Percentiles rank a stretch among this genome's conserved stretches.
Evolutionary conservation across 345 rosid genomes (phyloP).

Genomic region (Raphanus sativus): DNA sequence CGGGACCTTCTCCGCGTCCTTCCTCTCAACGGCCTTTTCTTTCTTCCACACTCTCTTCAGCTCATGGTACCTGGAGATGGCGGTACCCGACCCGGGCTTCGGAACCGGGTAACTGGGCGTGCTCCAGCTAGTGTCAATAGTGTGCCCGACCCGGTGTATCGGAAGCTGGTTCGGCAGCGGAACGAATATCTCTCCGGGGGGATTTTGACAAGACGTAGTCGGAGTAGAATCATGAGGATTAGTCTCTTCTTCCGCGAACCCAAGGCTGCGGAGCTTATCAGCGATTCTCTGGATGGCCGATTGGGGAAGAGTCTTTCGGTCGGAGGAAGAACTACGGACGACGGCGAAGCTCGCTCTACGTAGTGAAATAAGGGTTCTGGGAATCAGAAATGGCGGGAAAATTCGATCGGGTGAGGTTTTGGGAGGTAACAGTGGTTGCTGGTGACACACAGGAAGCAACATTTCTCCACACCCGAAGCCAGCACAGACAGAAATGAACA

Average conservation of each 20-base stretch:
- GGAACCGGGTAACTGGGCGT: slow-evolving; percentile 86
- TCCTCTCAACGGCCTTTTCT: slow-evolving; percentile 45
- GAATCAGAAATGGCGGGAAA: slow-evolving; percentile 26
- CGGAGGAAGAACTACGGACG: slow-evolving; percentile 39
- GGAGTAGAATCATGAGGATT: not conserved
- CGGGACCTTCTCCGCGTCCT: slow-evolving; percentile 54
- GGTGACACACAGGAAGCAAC: slow-evolving; percentile 43
- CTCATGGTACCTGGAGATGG: slow-evolving; percentile 59
- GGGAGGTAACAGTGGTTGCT: slow-evolving; percentile 30
- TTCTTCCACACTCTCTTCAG: slow-evolving; percentile 51
- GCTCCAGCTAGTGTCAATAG: slow-evolving; percentile 95
- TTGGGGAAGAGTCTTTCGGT: slow-evolving; percentile 48
- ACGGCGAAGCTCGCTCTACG: slow-evolving; percentile 32
- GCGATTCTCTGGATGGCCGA: slow-evolving; percentile 88
- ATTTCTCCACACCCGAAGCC: slow-evolving; percentile 36
- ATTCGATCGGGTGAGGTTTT: slow-evolving; percentile 35
- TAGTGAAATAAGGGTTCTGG: not conserved
- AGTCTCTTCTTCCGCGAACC: slow-evolving; percentile 50
- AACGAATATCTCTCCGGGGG: slow-evolving; percentile 78
- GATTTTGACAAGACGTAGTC: not conserved
- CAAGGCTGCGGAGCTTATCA: slow-evolving; percentile 91
- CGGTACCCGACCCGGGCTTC: slow-evolving; percentile 67
- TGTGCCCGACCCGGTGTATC: slow-evolving; percentile 78
- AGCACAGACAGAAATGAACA: not conserved
- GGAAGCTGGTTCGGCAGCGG: slow-evolving; percentile 67